These are phyloP conservation scores for Penicillium canariense DNA, from an alignment of 495 filamentous ascomycete genomes.

Conservation along the genomic window DNA sequence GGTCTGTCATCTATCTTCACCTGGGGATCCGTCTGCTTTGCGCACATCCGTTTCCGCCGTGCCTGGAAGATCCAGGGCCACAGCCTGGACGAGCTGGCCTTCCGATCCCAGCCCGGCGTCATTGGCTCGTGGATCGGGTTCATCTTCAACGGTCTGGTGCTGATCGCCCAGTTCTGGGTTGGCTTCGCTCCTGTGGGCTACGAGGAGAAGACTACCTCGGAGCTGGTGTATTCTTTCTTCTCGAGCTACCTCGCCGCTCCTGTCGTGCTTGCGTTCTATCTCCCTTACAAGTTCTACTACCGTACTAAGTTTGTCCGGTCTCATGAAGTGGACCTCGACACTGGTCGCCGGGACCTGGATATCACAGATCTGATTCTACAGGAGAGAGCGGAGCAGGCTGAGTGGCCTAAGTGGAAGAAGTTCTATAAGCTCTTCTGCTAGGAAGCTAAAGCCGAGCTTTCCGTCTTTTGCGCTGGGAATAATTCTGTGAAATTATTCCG, in stretches of 20 bases:
- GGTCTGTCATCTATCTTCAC: slow-evolving; percentile 90
- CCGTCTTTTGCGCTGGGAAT: neutral
- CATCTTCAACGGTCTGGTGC: slow-evolving; percentile 72
- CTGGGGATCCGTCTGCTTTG: slow-evolving; percentile 85
- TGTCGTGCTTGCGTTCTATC: slow-evolving; percentile 71
- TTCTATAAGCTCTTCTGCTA: slow-evolving; percentile 59
- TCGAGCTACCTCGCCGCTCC: slow-evolving; percentile 76
- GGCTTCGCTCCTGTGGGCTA: slow-evolving; percentile 76
- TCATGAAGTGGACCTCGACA: slow-evolving; percentile 79
- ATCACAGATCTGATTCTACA: slow-evolving; percentile 69
- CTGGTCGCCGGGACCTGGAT: slow-evolving; percentile 87
- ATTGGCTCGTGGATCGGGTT: slow-evolving; percentile 84
- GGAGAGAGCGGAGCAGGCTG: slow-evolving; percentile 66
- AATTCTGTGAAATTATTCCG: neutral
- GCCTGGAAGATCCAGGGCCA: slow-evolving; percentile 73
- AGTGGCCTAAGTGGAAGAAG: slow-evolving; percentile 87
- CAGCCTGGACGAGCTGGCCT: slow-evolving; percentile 72
- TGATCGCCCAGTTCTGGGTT: slow-evolving; percentile 92
- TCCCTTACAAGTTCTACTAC: slow-evolving; percentile 77
- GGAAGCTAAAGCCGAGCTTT: neutral
- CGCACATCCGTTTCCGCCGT: slow-evolving; percentile 87
- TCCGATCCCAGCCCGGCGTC: slow-evolving; percentile 75
- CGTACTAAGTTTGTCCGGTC: slow-evolving; percentile 63
- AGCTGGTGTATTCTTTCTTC: slow-evolving; percentile 67
- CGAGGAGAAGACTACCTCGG: slow-evolving; percentile 33